These are phyloP conservation scores for Scutellospora calospora DNA, from an alignment of 371 early-diverging fungal genomes.

Conservation along the genomic window DNA sequence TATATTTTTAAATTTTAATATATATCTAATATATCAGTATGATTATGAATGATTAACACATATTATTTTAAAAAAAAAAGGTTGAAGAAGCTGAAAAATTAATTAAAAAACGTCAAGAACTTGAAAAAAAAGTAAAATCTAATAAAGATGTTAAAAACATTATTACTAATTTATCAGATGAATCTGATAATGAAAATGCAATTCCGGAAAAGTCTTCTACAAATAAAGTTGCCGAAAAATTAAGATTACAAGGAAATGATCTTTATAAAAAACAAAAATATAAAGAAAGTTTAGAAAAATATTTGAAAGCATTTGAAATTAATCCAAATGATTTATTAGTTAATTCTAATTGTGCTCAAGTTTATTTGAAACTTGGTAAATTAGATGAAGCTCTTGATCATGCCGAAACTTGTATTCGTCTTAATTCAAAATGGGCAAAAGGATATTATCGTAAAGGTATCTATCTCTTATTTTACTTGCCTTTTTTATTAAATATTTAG, in stretches of 20 bases:
- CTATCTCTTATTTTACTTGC: constrained; percentile 10
- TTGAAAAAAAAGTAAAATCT: background rate
- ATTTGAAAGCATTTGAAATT: constrained; percentile 26
- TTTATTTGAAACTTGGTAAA: constrained; percentile 19
- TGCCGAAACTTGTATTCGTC: constrained; percentile 43
- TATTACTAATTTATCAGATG: background rate
- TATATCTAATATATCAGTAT: too few relatives aligned
- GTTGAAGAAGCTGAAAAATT: constrained; percentile 10
- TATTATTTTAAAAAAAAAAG: background rate
- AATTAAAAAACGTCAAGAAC: constrained; percentile 25
- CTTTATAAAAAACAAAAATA: constrained; percentile 26
- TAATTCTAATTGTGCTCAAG: constrained; percentile 35
- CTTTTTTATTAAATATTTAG: background rate
- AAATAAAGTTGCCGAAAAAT: constrained; percentile 6
- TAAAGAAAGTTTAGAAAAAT: constrained; percentile 17
- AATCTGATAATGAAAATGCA: background rate
- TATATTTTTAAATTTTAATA: background rate
- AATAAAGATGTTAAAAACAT: background rate
- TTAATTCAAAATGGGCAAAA: constrained; percentile 42
- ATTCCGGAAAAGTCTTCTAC: background rate
- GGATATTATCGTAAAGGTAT: constrained; percentile 48
- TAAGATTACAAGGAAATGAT: constrained; percentile 35
- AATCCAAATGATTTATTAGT: constrained; percentile 23
- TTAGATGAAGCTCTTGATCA: constrained; percentile 38
- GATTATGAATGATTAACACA: background rate